Conservation (phyloP, 768 basidiomycete species). For the Boletus sp. region DNA sequence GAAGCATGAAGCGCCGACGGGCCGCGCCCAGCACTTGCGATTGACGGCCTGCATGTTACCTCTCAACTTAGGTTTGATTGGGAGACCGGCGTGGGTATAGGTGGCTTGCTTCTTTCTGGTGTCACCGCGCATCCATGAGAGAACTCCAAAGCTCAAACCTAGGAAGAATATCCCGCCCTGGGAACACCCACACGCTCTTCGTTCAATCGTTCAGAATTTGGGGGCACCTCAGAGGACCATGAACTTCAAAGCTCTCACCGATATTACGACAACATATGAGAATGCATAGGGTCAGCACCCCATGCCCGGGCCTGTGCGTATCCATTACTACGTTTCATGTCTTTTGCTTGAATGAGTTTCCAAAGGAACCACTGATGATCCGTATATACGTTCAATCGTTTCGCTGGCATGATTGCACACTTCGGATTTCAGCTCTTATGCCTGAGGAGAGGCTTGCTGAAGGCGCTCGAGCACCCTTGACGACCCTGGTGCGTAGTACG, state of each 20-base stretch:
- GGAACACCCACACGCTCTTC: not conserved
- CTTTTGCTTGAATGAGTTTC: not conserved
- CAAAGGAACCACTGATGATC: not conserved
- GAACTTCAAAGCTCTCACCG: not conserved
- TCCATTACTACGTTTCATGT: not conserved
- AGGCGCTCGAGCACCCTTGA: not conserved
- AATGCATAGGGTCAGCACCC: not conserved
- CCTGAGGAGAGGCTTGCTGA: not conserved
- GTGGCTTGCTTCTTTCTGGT: not conserved
- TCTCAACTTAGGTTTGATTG: not conserved
- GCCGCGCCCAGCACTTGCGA: not conserved
- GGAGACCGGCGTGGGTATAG: not conserved
- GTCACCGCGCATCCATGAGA: not conserved
- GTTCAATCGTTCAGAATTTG: not conserved
- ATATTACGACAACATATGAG: not conserved
- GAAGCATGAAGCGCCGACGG: no score
- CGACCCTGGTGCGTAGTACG: not conserved
- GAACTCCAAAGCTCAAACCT: not conserved
- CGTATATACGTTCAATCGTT: no score
- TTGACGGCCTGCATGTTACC: not conserved
- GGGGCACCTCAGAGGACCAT: not conserved
- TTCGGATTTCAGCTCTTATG: not conserved
- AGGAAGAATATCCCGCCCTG: not conserved
- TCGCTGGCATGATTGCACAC: no score
- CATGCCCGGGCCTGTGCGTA: not conserved